Percentiles rank a stretch among this genome's conserved stretches.
These are phyloP conservation scores for Naematelia encephala DNA, from an alignment of 768 basidiomycete species.

Conservation along the genomic window DNA sequence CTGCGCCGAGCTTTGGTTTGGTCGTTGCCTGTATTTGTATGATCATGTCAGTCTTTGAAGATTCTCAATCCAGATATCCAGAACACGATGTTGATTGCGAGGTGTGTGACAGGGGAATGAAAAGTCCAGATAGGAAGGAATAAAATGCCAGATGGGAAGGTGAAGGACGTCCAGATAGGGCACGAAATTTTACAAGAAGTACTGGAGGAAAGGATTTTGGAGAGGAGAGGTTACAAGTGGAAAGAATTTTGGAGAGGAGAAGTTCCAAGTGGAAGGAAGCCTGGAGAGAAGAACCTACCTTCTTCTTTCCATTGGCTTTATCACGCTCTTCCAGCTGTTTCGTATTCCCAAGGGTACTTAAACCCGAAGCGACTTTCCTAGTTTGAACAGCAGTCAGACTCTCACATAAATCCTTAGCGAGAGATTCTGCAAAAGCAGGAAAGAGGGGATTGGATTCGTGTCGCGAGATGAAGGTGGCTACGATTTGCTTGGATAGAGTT, in stretches of 20 bases:
- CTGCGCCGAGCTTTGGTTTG: slow-evolving; percentile 73
- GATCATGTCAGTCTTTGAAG: too few relatives aligned
- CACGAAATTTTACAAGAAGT: too few relatives aligned
- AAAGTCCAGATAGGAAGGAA: too few relatives aligned
- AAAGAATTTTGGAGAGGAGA: not conserved
- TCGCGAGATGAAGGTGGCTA: slow-evolving; percentile 69
- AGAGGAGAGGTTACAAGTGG: too few relatives aligned
- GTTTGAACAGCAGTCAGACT: slow-evolving; percentile 87
- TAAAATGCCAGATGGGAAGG: too few relatives aligned
- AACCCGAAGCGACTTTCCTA: slow-evolving; percentile 75
- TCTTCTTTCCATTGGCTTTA: slow-evolving; percentile 85
- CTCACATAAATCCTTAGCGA: slow-evolving; percentile 68
- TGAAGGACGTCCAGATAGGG: too few relatives aligned
- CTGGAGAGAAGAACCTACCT: slow-evolving; percentile 48
- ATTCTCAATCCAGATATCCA: too few relatives aligned
- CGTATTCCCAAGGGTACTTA: slow-evolving; percentile 87
- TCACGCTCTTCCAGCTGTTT: slow-evolving; percentile 89
- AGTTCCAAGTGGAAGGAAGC: not conserved
- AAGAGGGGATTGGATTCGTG: slow-evolving; percentile 82
- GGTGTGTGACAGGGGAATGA: too few relatives aligned
- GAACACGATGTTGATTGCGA: too few relatives aligned
- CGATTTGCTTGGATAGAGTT: slow-evolving; percentile 67
- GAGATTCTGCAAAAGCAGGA: slow-evolving; percentile 74
- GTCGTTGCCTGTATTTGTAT: slow-evolving; percentile 61
- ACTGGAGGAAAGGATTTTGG: too few relatives aligned